phyloP scores from a whole-genome alignment of 2,329 filamentous ascomycete species.

The Chalara sp. region DNA sequence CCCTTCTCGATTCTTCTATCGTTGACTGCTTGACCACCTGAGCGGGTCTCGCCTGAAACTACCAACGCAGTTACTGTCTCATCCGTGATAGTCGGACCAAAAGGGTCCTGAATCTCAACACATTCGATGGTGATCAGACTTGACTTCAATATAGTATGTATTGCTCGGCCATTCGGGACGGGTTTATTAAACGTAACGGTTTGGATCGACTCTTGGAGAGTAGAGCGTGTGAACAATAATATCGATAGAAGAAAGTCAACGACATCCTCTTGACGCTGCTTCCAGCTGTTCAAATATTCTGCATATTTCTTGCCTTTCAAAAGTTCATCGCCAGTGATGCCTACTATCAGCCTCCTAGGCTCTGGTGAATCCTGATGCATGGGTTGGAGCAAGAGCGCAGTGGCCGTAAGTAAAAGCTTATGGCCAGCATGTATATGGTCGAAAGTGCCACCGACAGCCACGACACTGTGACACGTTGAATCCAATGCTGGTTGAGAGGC shows the following conservation, averaged over 20 bases:
- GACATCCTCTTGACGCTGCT: constrained; percentile 60
- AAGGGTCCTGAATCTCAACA: constrained; percentile 80
- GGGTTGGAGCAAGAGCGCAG: constrained; percentile 62
- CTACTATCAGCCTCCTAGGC: constrained; percentile 63
- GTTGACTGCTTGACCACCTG: constrained; percentile 81
- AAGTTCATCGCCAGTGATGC: constrained; percentile 82
- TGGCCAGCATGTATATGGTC: constrained; percentile 94
- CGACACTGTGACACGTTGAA: constrained; percentile 42
- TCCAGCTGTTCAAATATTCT: constrained; percentile 75
- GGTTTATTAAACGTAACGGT: constrained; percentile 14
- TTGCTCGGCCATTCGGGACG: constrained; percentile 39
- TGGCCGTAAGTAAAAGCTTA: constrained; percentile 91
- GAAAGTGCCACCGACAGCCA: constrained; percentile 89
- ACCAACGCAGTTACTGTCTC: constrained; percentile 73
- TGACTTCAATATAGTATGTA: constrained; percentile 51
- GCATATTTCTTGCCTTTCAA: constrained; percentile 85
- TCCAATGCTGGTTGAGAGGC: constrained; percentile 6
- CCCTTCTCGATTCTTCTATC: constrained; percentile 68
- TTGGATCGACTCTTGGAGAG: constrained; percentile 28
- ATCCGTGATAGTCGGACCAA: constrained; percentile 83
- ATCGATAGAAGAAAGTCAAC: constrained; percentile 67
- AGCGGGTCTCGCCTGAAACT: constrained; percentile 80
- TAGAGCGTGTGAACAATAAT: constrained; percentile 36
- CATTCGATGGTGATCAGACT: constrained; percentile 63
- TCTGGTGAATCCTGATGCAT: constrained; percentile 25